A percentile compares a stretch with the other conserved stretches of the same genome.
phyloP scores from a whole-genome alignment of 169 alveolate species.

The Plasmodium yoelii region DNA sequence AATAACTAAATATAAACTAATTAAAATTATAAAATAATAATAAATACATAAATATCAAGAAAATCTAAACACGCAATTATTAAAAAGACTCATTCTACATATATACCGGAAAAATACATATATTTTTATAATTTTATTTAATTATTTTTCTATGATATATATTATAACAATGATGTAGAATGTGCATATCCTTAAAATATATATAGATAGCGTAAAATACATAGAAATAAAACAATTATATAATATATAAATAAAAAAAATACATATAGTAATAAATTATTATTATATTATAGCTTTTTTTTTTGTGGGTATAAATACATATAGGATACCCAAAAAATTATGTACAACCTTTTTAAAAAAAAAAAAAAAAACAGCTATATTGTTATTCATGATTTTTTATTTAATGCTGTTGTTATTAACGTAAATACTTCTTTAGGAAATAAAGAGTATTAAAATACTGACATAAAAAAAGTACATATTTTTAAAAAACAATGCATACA shows the following conservation, averaged over 20 bases:
- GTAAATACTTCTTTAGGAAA: neutral
- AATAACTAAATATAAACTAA: no score
- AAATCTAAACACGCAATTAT: neutral
- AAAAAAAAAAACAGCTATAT: constrained; percentile 17
- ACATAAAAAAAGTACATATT: neutral
- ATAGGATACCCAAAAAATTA: constrained; percentile 10
- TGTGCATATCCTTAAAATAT: constrained; percentile 18
- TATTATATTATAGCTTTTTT: constrained; percentile 12
- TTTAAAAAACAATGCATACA: no score
- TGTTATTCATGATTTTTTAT: neutral
- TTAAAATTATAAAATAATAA: no score
- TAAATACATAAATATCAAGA: no score
- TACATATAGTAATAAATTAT: neutral
- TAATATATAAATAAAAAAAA: neutral
- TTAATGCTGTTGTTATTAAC: constrained; percentile 2
- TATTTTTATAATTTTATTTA: constrained; percentile 6
- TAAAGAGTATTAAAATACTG: neutral
- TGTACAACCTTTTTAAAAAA: constrained; percentile 27
- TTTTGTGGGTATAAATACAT: constrained; percentile 7
- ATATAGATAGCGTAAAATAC: neutral
- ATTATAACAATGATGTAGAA: constrained; percentile 20
- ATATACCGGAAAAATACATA: constrained; percentile 1
- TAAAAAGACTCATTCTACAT: constrained; percentile 54
- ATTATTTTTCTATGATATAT: constrained; percentile 10
- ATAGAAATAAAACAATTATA: neutral